phyloP scores from a whole-genome alignment of 352 stramenopile genomes.

The Plasmopara halstedii region DNA sequence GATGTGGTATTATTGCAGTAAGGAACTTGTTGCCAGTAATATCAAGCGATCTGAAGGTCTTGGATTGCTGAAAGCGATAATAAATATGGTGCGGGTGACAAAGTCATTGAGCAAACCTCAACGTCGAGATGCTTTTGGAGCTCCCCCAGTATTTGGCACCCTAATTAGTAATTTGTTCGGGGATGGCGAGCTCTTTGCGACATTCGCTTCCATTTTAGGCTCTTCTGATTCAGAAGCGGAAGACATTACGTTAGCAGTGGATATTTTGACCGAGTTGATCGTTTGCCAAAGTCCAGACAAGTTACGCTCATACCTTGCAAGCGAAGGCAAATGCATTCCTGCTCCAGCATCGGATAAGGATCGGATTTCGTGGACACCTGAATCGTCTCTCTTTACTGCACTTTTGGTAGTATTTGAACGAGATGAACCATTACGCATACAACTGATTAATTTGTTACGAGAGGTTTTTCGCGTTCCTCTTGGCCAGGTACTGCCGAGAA shows the following conservation, averaged over 20 bases:
- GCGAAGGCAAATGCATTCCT: constrained; percentile 59
- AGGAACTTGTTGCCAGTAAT: constrained; percentile 31
- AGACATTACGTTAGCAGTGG: constrained; percentile 43
- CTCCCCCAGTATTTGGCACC: constrained; percentile 45
- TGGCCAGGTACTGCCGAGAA: constrained; percentile 36
- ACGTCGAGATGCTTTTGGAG: constrained; percentile 44
- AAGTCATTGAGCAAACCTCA: constrained; percentile 58
- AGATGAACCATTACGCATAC: constrained; percentile 49
- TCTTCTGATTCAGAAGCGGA: constrained; percentile 32
- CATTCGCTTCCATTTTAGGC: constrained; percentile 44
- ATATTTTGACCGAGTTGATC: constrained; percentile 65
- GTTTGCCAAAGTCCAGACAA: constrained; percentile 66
- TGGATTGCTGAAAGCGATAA: constrained; percentile 62
- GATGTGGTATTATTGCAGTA: constrained; percentile 21
- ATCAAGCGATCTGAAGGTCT: constrained; percentile 44
- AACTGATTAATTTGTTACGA: constrained; percentile 57
- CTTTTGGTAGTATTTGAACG: constrained; percentile 62
- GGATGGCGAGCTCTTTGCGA: constrained; percentile 51
- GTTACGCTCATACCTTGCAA: constrained; percentile 54
- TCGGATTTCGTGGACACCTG: constrained; percentile 47
- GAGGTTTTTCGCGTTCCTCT: constrained; percentile 72
- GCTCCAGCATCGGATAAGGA: constrained; percentile 55
- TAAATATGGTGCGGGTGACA: constrained; percentile 54
- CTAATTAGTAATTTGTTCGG: constrained; percentile 63
- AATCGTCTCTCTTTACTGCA: constrained; percentile 66